Percentiles rank a stretch among this genome's conserved stretches.
phyloP scores from a whole-genome alignment of 257 asterid genomes.

The Linaria vulgaris region DNA sequence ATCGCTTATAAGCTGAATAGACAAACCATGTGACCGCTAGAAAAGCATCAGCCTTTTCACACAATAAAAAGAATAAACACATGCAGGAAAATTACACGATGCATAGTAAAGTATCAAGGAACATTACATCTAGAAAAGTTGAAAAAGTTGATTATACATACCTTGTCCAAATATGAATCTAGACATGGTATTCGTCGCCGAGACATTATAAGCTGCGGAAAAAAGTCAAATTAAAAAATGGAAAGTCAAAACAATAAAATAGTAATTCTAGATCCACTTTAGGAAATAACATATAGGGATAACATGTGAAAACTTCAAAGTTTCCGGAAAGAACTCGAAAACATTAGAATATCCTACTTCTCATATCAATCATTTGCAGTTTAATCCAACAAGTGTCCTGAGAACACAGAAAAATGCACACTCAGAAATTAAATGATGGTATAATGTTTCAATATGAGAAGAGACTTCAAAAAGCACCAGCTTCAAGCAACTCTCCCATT shows the following conservation, averaged over 20 bases:
- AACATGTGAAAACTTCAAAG: conserved; percentile 7
- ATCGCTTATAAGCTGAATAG: not conserved
- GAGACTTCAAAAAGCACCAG: not conserved
- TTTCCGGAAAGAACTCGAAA: conserved; percentile 21
- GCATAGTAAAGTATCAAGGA: not conserved
- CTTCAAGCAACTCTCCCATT: not conserved
- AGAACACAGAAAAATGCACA: not conserved
- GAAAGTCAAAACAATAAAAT: conserved; percentile 7
- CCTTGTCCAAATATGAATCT: conserved; percentile 98
- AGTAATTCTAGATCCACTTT: not conserved
- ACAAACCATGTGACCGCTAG: conserved; percentile 1
- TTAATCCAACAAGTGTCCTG: not conserved
- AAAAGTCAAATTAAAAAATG: conserved; percentile 14
- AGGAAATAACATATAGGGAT: not conserved
- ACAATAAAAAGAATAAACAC: conserved; percentile 11
- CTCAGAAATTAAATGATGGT: not conserved
- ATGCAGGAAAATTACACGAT: conserved; percentile 9
- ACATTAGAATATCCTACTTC: conserved; percentile 2
- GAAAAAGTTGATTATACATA: conserved; percentile 33
- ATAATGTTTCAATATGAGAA: conserved; percentile 7
- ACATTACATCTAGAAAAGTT: conserved; percentile 20
- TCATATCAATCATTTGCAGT: conserved; percentile 10
- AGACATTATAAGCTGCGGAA: conserved; percentile 91
- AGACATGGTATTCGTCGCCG: conserved; percentile 95
- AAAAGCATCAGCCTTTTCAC: conserved; percentile 5